Conservation (phyloP, 257 asterid species). For the Gentiana macrophylla region DNA sequence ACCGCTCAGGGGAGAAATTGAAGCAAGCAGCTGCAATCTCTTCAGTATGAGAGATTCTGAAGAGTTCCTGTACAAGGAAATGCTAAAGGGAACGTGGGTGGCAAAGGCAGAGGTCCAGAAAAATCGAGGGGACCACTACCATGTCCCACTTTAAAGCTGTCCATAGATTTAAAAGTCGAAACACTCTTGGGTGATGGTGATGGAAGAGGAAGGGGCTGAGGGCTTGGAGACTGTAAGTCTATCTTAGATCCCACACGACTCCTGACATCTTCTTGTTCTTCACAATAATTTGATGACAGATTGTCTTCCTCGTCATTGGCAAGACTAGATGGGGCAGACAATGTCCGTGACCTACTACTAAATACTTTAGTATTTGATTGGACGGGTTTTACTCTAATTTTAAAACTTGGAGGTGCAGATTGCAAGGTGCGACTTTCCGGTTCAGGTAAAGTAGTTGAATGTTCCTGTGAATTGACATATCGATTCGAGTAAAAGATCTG, state of each 20-base stretch:
- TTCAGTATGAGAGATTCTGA: constrained; percentile 50
- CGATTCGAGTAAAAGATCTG: constrained; percentile 27
- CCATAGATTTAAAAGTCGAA: constrained; percentile 39
- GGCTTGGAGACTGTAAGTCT: constrained; percentile 54
- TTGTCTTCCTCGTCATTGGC: constrained; percentile 53
- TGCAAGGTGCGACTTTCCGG: constrained; percentile 61
- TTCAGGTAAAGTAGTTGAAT: constrained; percentile 64
- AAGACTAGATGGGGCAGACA: constrained; percentile 78
- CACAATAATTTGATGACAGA: constrained; percentile 39
- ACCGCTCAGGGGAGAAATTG: constrained; percentile 79
- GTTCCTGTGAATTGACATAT: constrained; percentile 46
- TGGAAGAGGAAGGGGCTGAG: constrained; percentile 97
- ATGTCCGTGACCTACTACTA: constrained; percentile 42
- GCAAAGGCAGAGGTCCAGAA: constrained; percentile 87
- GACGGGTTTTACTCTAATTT: constrained; percentile 48
- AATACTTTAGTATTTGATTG: constrained; percentile 25
- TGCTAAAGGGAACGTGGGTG: constrained; percentile 50
- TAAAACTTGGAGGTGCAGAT: constrained; percentile 94
- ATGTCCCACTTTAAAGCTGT: constrained; percentile 59
- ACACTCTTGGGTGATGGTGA: constrained; percentile 56
- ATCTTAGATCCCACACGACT: constrained; percentile 51
- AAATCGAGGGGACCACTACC: constrained; percentile 52
- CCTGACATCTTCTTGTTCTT: constrained; percentile 63
- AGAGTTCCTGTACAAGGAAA: constrained; percentile 38
- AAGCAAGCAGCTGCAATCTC: constrained; percentile 88